A percentile compares a stretch with the other conserved stretches of the same genome.
Evolutionary conservation across 352 stramenopile genomes (phyloP).

Genomic region (Phytophthora pistaciae): DNA sequence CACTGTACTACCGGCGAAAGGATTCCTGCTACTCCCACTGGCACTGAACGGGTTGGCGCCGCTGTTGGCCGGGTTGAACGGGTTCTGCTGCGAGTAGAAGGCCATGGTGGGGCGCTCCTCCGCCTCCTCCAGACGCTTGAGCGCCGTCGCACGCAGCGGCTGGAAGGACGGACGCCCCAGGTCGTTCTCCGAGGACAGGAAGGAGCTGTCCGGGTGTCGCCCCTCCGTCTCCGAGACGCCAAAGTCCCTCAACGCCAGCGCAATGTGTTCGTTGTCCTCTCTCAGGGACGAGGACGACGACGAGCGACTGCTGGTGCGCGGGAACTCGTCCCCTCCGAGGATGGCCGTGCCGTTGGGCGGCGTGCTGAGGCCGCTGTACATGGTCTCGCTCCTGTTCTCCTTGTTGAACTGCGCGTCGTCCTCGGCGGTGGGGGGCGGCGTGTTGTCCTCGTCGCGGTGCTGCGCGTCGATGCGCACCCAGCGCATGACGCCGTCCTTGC

Average conservation of each 20-base stretch:
- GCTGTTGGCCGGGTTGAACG: constrained; percentile 58
- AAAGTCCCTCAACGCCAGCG: constrained; percentile 81
- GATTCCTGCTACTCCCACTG: constrained; percentile 23
- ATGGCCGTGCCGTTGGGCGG: constrained; percentile 55
- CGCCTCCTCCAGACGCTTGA: constrained; percentile 81
- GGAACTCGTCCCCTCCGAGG: constrained; percentile 32
- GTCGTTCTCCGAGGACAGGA: constrained; percentile 53
- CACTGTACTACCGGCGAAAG: constrained; percentile 12
- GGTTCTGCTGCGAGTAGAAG: constrained; percentile 71
- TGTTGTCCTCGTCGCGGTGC: constrained; percentile 28
- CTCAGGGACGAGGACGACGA: constrained; percentile 64
- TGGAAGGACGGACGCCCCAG: constrained; percentile 64
- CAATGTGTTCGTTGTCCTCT: constrained; percentile 81
- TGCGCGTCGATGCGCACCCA: constrained; percentile 84
- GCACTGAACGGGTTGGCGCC: constrained; percentile 33
- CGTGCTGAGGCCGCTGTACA: constrained; percentile 63
- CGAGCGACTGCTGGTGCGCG: constrained; percentile 34
- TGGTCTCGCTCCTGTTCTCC: constrained; percentile 18
- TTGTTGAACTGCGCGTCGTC: constrained; percentile 37
- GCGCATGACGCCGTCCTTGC: constrained; percentile 76
- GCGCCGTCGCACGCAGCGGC: constrained; percentile 75
- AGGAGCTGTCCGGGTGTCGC: constrained; percentile 44
- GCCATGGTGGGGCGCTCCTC: constrained; percentile 84
- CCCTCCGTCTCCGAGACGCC: constrained; percentile 54
- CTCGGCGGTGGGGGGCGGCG: background rate